phyloP scores from a whole-genome alignment of 2,329 filamentous ascomycete genomes.

The Penicillium digitatum region DNA sequence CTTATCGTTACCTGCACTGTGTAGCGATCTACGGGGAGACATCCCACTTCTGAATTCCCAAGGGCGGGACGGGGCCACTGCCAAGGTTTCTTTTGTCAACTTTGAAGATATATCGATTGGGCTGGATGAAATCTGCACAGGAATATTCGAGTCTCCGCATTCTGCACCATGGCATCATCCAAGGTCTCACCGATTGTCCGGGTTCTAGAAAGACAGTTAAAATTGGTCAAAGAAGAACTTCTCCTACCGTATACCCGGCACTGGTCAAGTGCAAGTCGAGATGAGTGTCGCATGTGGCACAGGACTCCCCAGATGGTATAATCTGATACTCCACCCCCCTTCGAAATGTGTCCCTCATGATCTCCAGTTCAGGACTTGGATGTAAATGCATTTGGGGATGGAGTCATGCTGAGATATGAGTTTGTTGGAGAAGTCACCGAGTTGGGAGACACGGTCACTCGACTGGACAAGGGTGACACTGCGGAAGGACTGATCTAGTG shows the following conservation, averaged over 20 bases:
- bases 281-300: conserved; percentile 24
- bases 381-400: conserved; percentile 37
- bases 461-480: conserved; percentile 32
- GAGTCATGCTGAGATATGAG: conserved; percentile 30
- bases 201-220: conserved; percentile 2
- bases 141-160: not conserved
- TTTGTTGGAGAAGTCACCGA: conserved; percentile 33
- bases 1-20: not conserved
- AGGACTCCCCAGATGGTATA: conserved; percentile 25
- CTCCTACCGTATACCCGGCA: conserved; percentile 6
- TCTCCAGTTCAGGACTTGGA: conserved; percentile 35
- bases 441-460: conserved; percentile 31
- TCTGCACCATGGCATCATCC: not conserved
- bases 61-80: too few relatives aligned
- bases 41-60: not conserved
- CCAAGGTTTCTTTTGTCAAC: not conserved
- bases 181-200: conserved; percentile 16
- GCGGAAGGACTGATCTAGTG: conserved; percentile 35
- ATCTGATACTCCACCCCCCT: not conserved
- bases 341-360: not conserved
- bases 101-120: not conserved
- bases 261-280: conserved; percentile 23
- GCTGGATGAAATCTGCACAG: not conserved
- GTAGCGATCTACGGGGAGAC: not conserved
- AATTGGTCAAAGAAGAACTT: conserved; percentile 11